Evolutionary conservation across 2,329 filamentous ascomycete species (phyloP).

Genomic region (Aspergillus texensis): DNA sequence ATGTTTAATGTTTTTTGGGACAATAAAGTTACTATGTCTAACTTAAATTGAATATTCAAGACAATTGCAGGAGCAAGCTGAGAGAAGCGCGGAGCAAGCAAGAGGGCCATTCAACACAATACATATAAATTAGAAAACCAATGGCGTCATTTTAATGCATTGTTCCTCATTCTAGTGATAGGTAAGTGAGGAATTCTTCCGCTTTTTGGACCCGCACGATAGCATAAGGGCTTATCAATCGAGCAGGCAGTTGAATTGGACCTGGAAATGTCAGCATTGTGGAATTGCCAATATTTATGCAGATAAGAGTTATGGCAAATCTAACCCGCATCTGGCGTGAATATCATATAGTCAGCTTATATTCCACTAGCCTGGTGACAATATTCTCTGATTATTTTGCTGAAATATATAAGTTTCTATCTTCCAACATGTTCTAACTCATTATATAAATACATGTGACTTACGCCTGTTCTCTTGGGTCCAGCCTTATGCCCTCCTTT

Average conservation of each 20-base stretch:
- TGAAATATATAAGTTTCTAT: too few relatives aligned
- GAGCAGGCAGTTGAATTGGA: background rate
- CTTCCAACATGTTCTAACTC: too few relatives aligned
- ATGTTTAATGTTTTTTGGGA: background rate
- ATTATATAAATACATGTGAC: too few relatives aligned
- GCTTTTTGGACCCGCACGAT: background rate
- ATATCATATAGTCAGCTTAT: background rate
- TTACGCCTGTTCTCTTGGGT: too few relatives aligned
- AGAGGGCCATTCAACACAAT: background rate
- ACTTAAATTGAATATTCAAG: fast-evolving
- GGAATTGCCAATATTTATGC: background rate
- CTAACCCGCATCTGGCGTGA: background rate
- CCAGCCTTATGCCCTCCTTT: too few relatives aligned
- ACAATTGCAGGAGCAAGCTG: background rate
- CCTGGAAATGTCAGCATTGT: background rate
- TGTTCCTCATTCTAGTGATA: background rate
- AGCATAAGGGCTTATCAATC: background rate
- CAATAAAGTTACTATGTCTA: background rate
- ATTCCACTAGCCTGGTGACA: background rate
- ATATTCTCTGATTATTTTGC: too few relatives aligned
- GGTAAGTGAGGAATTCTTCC: background rate
- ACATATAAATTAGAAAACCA: background rate
- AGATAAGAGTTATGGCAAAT: background rate
- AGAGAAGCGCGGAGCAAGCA: background rate
- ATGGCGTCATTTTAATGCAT: background rate